Evolutionary conservation across 2,329 filamentous ascomycete genomes (phyloP).

Genomic region (Shiraia bambusicola): DNA sequence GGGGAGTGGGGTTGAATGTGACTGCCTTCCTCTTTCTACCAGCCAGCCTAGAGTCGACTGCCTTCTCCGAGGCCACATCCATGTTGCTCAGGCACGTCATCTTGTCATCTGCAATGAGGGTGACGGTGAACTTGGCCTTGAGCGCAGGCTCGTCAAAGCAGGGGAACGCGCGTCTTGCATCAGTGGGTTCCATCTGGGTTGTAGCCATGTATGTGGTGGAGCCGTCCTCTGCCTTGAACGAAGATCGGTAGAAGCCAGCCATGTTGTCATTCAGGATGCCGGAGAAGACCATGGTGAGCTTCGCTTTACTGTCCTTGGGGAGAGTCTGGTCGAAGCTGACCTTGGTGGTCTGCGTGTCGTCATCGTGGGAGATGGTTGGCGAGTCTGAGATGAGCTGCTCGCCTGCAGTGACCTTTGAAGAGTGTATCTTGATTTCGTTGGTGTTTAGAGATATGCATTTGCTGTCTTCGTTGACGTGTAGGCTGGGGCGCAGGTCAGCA

Average conservation of each 20-base stretch:
- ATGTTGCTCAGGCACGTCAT: conserved; percentile 95
- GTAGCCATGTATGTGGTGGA: conserved; percentile 81
- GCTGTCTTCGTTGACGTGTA: conserved; percentile 83
- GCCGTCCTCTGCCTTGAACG: conserved; percentile 82
- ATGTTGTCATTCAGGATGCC: conserved; percentile 89
- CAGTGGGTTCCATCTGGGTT: conserved; percentile 94
- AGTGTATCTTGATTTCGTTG: conserved; percentile 80
- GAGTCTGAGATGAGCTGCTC: conserved; percentile 61
- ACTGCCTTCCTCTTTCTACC: conserved; percentile 76
- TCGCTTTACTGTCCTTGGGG: conserved; percentile 72
- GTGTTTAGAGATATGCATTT: conserved; percentile 86
- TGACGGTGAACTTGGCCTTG: conserved; percentile 90
- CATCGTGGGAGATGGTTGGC: conserved; percentile 71
- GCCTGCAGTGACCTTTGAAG: conserved; percentile 65
- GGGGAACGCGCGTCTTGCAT: conserved; percentile 88
- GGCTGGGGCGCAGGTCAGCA: conserved; percentile 46
- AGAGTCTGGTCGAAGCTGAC: conserved; percentile 75
- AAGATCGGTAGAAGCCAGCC: conserved; percentile 96
- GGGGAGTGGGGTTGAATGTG: conserved; percentile 86
- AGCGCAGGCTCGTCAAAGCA: conserved; percentile 95
- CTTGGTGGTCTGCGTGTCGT: conserved; percentile 77
- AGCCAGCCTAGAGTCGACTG: conserved; percentile 65
- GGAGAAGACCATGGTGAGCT: conserved; percentile 74
- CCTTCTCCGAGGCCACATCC: conserved; percentile 81
- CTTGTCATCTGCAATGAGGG: conserved; percentile 84